Evolutionary conservation across 129 eudicot genomes (phyloP), one percentile per base, ranked within the genome.

Genomic region (Saposhnikovia divaricata): DNA sequence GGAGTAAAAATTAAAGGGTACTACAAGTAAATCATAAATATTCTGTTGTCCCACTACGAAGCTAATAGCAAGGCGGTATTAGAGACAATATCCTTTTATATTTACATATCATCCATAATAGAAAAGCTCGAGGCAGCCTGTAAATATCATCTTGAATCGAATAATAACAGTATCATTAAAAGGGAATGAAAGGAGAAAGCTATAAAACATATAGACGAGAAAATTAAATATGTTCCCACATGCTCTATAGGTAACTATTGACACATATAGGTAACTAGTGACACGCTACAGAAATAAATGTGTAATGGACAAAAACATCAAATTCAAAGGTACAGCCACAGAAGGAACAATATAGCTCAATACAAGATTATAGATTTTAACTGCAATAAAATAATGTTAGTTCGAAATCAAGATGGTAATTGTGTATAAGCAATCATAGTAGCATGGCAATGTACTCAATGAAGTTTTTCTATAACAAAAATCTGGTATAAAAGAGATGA

Each of bases 381-480:
- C 43, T 37, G 34, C 53, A 63, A 78, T 3, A 8, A 68, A 42
- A 68, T 19, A 70, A 69, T 12, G 3, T 31, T 5, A 25, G 31
- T 66, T 45, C 53, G 23, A 68, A 19, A 28, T 69, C 77, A 66
- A 43, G 11, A 28, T 27, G 61, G 10, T 46, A 42, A 66, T 13
- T 3, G 31, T 73, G 27, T 51, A 66, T 40, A 3, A 4, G 23
- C 69, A 61, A 59, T n/a, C 31, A 59, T 59, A 59, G n/a, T 59
- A 59, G 9, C 13, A 59, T 23, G 5, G 14, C 72, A 51, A 31
- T 34, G 78, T 38, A 73, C 34, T 34, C 6, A 40, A 73, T 61
- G 69, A 68, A 80, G 57, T 76, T 66, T 75, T 75, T 65, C 66
- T 1, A 28, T n/a, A 10, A 28, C 27, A 75, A 75, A 66, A 34